phyloP scores from a whole-genome alignment of 208 protist genomes.

The Crithidia bombi region DNA sequence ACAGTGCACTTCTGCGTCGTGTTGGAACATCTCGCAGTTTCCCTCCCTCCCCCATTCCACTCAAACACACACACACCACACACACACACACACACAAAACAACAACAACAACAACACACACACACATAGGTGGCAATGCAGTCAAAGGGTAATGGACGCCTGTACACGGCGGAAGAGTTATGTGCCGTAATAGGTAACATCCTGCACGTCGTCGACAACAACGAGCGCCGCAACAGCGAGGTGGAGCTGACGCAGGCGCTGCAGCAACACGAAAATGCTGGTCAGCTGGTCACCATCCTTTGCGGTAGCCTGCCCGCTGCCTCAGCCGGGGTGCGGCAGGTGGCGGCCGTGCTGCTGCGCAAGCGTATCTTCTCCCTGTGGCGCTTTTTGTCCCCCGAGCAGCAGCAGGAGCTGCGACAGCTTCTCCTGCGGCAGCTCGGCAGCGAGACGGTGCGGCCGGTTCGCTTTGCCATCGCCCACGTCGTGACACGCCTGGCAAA shows the following conservation, averaged over 20 bases:
- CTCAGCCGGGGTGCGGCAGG: constrained; percentile 71
- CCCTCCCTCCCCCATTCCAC: too few species aligned
- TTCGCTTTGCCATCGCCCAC: constrained; percentile 85
- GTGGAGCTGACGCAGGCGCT: constrained; percentile 48
- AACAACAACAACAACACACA: not conserved
- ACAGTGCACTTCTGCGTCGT: not conserved
- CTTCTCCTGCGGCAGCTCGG: constrained; percentile 73
- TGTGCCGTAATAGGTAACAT: constrained; percentile 58
- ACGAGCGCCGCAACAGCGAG: constrained; percentile 70
- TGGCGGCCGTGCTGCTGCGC: constrained; percentile 83
- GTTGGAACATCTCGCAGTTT: not conserved
- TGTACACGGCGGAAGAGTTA: constrained; percentile 49
- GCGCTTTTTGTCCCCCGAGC: constrained; percentile 43
- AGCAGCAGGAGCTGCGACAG: constrained; percentile 56
- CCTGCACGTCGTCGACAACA: constrained; percentile 61
- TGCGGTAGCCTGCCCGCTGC: constrained; percentile 32
- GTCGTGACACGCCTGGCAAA: constrained; percentile 75
- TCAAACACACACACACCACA: too few species aligned
- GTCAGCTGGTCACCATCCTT: constrained; percentile 58
- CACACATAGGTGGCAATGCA: not conserved
- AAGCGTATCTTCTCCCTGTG: constrained; percentile 82
- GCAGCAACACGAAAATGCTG: constrained; percentile 41
- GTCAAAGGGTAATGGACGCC: not conserved
- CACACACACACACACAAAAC: not conserved
- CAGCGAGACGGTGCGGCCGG: constrained; percentile 56